These are phyloP conservation scores for Geranium incanum DNA, from an alignment of 441 rosid genomes.

Conservation along the genomic window DNA sequence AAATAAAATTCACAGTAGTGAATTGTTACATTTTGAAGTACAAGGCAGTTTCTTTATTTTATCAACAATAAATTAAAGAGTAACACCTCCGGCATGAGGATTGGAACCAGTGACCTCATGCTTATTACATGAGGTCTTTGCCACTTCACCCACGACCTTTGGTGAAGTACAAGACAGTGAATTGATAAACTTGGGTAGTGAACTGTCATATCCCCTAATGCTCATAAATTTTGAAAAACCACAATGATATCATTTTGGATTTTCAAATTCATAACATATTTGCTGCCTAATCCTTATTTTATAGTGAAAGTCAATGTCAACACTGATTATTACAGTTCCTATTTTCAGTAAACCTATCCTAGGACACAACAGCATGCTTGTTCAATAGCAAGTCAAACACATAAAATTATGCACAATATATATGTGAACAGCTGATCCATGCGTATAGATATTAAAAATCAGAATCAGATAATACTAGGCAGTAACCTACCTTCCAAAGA, in stretches of 20 bases:
- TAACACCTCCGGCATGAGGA: too few species aligned
- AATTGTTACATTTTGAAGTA: too few species aligned
- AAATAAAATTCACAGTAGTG: too few species aligned
- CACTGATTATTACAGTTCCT: background rate
- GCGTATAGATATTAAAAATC: background rate
- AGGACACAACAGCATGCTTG: background rate
- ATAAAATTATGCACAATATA: background rate
- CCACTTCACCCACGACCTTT: too few species aligned
- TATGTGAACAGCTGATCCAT: background rate
- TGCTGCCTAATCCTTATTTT: background rate
- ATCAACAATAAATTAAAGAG: too few species aligned
- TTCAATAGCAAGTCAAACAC: background rate
- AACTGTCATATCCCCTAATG: background rate
- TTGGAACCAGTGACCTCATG: too few species aligned
- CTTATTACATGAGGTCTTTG: too few species aligned
- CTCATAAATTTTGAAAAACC: background rate
- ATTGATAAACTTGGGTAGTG: too few species aligned
- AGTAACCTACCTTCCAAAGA: slow-evolving; percentile 74
- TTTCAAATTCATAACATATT: background rate
- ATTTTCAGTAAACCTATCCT: background rate
- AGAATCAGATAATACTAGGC: background rate
- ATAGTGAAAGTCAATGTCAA: slow-evolving; percentile 1
- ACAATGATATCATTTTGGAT: background rate
- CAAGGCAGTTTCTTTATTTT: too few species aligned
- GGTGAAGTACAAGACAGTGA: too few species aligned